Evolutionary conservation across 306 rosid species (phyloP).

Genomic region (Oemleria cerasiformis): DNA sequence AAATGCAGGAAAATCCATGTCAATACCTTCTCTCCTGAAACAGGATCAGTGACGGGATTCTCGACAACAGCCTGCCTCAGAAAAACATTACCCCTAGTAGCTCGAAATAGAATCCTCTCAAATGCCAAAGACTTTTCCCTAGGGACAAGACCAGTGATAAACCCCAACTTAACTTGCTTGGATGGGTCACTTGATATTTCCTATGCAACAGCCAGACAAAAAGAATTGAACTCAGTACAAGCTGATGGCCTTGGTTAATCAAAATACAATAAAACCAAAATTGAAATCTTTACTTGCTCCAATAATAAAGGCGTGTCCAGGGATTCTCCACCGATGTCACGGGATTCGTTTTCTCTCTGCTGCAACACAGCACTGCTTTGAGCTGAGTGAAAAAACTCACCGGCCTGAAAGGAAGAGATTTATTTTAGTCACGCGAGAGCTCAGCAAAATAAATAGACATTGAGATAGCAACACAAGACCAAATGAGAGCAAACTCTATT

Average conservation of each 20-base stretch:
- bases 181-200: conserved; percentile 62
- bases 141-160: conserved; percentile 52
- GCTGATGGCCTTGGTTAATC: conserved; percentile 1
- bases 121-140: conserved; percentile 55
- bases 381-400: conserved; percentile 67
- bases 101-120: conserved; percentile 64
- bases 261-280: conserved; percentile 19
- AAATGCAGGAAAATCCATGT: neutral
- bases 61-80: conserved; percentile 46
- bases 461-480: conserved; percentile 2
- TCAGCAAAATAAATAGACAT: conserved; percentile 14
- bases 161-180: conserved; percentile 55
- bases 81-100: conserved; percentile 58
- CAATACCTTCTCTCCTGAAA: conserved; percentile 55
- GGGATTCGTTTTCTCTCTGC: conserved; percentile 68
- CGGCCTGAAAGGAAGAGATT: conserved; percentile 55
- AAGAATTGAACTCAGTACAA: conserved; percentile 18
- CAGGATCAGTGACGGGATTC: conserved; percentile 50
- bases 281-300: conserved; percentile 58
- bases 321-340: conserved; percentile 46
- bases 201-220: conserved; percentile 44
- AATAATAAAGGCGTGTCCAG: conserved; percentile 58
- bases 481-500: neutral
- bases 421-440: conserved; percentile 13
- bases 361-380: conserved; percentile 54